Evolutionary conservation across 2,329 filamentous ascomycete genomes (phyloP).

Genomic region (Cryphonectria japonica): DNA sequence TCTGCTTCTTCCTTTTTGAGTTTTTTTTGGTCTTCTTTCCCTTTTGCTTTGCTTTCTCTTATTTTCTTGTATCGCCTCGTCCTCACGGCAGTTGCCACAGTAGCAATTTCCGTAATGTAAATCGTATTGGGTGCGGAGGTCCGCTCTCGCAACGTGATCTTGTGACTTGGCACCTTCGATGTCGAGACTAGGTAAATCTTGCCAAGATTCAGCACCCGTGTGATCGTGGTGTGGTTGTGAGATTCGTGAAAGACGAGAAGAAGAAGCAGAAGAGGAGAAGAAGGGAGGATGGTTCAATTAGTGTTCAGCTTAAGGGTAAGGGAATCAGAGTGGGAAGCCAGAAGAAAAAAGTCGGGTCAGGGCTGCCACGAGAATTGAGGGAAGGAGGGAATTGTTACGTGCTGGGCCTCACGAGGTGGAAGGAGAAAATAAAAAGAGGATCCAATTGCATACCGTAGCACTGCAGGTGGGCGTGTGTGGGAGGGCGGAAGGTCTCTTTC

Average conservation of each 20-base stretch:
- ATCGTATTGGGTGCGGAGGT: neutral
- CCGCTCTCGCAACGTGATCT: neutral
- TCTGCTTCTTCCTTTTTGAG: neutral
- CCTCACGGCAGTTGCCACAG: slow-evolving; percentile 1
- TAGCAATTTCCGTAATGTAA: neutral
- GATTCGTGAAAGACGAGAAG: neutral
- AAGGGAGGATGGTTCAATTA: slow-evolving; percentile 12
- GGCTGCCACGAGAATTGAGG: slow-evolving; percentile 21
- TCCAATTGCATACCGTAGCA: slow-evolving; percentile 1
- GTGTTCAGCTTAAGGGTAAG: slow-evolving; percentile 6
- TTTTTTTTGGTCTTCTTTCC: slow-evolving; percentile 1
- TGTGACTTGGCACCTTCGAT: neutral
- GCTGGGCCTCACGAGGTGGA: slow-evolving; percentile 20
- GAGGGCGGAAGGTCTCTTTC: slow-evolving; percentile 19
- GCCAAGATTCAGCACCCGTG: neutral
- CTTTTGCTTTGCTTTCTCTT: neutral
- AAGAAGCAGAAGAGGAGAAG: neutral
- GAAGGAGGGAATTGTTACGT: slow-evolving; percentile 21
- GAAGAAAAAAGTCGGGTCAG: slow-evolving; percentile 21
- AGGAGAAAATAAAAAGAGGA: neutral
- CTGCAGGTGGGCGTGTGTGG: slow-evolving; percentile 18
- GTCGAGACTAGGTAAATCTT: neutral
- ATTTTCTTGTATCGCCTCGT: neutral
- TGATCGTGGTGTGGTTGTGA: slow-evolving; percentile 1
- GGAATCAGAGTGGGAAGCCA: slow-evolving; percentile 11